Evolutionary conservation across 192 early-diverging fungal genomes (phyloP).

Genomic region (Chytriomyces confervae): DNA sequence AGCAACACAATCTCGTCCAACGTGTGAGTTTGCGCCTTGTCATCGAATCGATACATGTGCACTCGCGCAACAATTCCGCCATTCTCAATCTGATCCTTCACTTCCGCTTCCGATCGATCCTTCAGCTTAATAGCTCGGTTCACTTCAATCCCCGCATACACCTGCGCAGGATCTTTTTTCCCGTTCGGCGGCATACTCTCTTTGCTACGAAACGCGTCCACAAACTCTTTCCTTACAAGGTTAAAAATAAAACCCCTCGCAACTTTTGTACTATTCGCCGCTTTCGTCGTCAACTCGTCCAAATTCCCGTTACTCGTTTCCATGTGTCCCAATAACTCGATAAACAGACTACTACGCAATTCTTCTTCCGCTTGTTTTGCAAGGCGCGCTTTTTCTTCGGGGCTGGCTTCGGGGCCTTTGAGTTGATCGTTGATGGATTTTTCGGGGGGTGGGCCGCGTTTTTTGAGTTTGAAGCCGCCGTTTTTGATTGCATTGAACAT

Average conservation of each 20-base stretch:
- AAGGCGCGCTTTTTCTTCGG: conserved; percentile 32
- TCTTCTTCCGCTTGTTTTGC: conserved; percentile 32
- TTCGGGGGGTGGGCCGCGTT: conserved; percentile 23
- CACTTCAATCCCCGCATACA: conserved; percentile 53
- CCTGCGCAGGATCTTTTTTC: conserved; percentile 32
- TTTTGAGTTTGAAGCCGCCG: conserved; percentile 39
- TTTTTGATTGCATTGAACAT: conserved; percentile 19
- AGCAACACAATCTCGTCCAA: conserved; percentile 51
- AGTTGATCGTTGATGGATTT: neutral
- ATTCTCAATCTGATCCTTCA: conserved; percentile 32
- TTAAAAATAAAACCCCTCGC: conserved; percentile 54
- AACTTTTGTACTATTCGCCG: conserved; percentile 39
- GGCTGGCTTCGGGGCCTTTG: conserved; percentile 21
- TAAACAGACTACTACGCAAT: conserved; percentile 45
- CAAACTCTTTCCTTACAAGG: conserved; percentile 49
- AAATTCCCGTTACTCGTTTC: conserved; percentile 53
- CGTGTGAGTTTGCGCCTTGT: conserved; percentile 43
- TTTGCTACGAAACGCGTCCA: conserved; percentile 41
- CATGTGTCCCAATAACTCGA: conserved; percentile 59
- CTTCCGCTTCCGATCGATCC: conserved; percentile 39
- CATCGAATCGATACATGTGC: conserved; percentile 60
- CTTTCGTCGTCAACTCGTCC: conserved; percentile 49
- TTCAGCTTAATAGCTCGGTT: conserved; percentile 47
- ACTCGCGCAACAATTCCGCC: conserved; percentile 42
- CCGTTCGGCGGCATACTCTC: conserved; percentile 18